Conservation (phyloP, 208 protist genomes). For the Trichomonas gallinae region DNA sequence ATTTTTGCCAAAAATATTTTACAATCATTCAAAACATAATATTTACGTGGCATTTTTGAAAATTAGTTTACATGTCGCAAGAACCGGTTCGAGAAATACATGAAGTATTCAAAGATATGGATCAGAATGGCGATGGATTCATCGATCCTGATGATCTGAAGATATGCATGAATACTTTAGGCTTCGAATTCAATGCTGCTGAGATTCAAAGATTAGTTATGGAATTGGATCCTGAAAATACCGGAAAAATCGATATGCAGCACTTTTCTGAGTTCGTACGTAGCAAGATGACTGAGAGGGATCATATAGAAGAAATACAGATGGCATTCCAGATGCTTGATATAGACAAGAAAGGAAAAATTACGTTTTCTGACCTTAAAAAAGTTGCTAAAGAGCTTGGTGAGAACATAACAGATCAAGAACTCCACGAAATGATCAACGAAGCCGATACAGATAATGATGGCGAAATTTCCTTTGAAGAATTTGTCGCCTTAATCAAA, state of each 20-base stretch:
- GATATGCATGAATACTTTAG: conserved; percentile 92
- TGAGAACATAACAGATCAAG: conserved; percentile 59
- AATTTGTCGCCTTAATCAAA: conserved; percentile 35
- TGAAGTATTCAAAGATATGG: conserved; percentile 97
- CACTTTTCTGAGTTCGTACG: conserved; percentile 65
- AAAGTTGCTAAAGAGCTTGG: conserved; percentile 56
- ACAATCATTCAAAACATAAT: too few relatives aligned
- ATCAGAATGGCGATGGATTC: conserved; percentile 47
- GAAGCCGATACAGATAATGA: conserved; percentile 57
- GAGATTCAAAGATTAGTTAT: conserved; percentile 60
- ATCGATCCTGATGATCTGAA: conserved; percentile 97
- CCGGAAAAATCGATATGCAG: conserved; percentile 59
- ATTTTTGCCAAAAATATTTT: too few relatives aligned
- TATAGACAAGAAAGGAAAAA: conserved; percentile 53
- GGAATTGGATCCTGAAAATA: conserved; percentile 60
- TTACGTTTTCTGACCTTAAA: conserved; percentile 79
- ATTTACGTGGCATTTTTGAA: too few relatives aligned
- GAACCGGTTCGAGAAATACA: conserved; percentile 93
- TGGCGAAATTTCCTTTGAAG: conserved; percentile 53
- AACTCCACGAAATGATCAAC: conserved; percentile 62
- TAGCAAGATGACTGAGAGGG: conserved; percentile 61
- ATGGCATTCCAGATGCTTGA: conserved; percentile 38
- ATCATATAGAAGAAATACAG: conserved; percentile 55
- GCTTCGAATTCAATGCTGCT: conserved; percentile 90
- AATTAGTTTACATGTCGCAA: too few relatives aligned